These are phyloP conservation scores for Boletus barrowsii DNA, from an alignment of 768 basidiomycete genomes.

Conservation along the genomic window DNA sequence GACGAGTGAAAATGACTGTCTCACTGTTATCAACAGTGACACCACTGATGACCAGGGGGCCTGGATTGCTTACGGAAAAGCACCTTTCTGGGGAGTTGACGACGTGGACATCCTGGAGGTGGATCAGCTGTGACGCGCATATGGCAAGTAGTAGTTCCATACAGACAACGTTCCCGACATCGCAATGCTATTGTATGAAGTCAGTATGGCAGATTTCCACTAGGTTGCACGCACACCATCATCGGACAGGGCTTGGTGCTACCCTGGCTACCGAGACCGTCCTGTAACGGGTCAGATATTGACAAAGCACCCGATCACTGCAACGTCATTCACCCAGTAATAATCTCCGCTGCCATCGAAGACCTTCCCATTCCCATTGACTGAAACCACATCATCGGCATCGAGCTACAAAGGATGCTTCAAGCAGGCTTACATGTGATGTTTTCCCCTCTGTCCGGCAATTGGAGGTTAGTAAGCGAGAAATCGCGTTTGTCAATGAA, in stretches of 20 bases:
- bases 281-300: slow-evolving; percentile 15
- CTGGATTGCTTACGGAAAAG: slow-evolving; percentile 30
- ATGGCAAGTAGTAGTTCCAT: background rate
- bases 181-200: slow-evolving; percentile 27
- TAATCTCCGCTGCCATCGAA: slow-evolving; percentile 43
- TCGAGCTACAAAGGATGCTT: background rate
- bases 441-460: slow-evolving; percentile 38
- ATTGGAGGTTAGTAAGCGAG: background rate
- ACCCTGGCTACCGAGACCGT: slow-evolving; percentile 21
- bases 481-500: background rate
- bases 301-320: background rate
- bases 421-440: slow-evolving; percentile 44
- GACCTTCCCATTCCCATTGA: slow-evolving; percentile 40
- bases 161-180: slow-evolving; percentile 42
- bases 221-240: slow-evolving; percentile 34
- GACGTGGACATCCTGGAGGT: slow-evolving; percentile 32
- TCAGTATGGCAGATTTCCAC: background rate
- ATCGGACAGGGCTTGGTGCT: slow-evolving; percentile 34
- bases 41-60: slow-evolving; percentile 39
- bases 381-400: slow-evolving; percentile 5
- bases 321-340: slow-evolving; percentile 37
- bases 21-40: slow-evolving; percentile 57
- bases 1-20: slow-evolving; percentile 9
- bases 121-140: background rate
- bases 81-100: slow-evolving; percentile 39